Evolutionary conservation across 306 rosid genomes (phyloP), one percentile per base, ranked within the genome.

Genomic region (Prunus campanulata): DNA sequence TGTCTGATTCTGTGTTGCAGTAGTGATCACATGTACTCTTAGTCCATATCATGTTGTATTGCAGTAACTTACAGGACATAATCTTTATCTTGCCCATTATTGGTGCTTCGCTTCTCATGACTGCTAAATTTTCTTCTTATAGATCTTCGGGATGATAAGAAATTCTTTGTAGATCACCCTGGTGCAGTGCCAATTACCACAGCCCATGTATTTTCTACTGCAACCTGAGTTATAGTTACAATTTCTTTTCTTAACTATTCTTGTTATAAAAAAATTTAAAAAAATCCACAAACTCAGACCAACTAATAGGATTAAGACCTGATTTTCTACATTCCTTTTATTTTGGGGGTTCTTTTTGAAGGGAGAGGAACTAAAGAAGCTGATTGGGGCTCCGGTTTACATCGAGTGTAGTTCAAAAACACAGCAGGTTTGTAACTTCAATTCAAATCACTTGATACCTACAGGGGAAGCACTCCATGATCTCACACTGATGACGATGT

Each of bases 321-420:
- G 75, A 78, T 78, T 78, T 54, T 78, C 29, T 25, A 12, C 18
- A 10, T 44, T 8, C 0, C 9, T 68, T 42, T 30, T 51, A 8
- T 57, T 70, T 10, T 70, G 59, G 79, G 5, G 22, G 50, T 68
- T 68, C 48, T 55, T 79, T 67, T 27, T 84, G 75, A 82, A 95
- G 98, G 97, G 97, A 25, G 98, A 92, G 89, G 97, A 95, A 56
- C 90, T 95, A 49, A 88, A 88, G 73, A 92, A 92, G 82, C 89
- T 89, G 44, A 95, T 95, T 7, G 96, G 97, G 16, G 93, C 97
- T 65, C 97, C 91, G 1, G 85, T 83, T 82, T 95, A 90, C 86
- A 87, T 90, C 25, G 98, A 95, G 76, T 95, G 98, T 64, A 95
- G 98, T 85, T 95, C 98, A 47, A 95, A 95, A 89, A 92, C 98